Evolutionary conservation across 2,329 filamentous ascomycete species (phyloP), one percentile per base, ranked within the genome.

Genomic region (Ophiobolus disseminans): DNA sequence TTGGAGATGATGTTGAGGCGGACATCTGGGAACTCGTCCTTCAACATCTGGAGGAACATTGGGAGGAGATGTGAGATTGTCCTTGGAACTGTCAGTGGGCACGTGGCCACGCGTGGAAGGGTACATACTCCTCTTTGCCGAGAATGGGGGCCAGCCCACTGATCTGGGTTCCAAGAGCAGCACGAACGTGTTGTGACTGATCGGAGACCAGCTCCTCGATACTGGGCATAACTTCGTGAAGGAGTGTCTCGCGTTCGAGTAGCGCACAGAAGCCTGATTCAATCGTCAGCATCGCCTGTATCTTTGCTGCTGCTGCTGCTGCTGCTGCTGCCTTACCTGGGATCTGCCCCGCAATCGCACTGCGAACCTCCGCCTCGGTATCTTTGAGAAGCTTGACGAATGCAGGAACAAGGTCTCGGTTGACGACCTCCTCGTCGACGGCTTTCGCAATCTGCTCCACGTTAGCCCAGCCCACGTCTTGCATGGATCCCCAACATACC

Each of bases 1-100:
- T 99, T 99, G n/a, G 94, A 97, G 69, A 99, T 99, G 74, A 99
- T 99, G 78, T 99, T 96, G 50, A 99, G 86, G 55, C 94, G 89
- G 41, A 99, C 94, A 72, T 99, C 94, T 17, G 94, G 94, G 75
- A 97, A 97, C 71, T 99, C 94, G 68, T 99, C 94, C 82, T 97
- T 99, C 66, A 99, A 86, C 94, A 99, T 99, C 74, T 96, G 90
- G 44, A 99, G 82, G 76, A 99, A 97, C 93, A 99, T 99, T 44
- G 94, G 94, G 35, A 99, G 84, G 35, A 99, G 86, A 73, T 99
- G 94, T 63, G 94, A 88, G 61, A 96, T 97, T 22, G 94, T 99
- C 76, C 90, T 94, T 60, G 1, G 37, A 28, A 28, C 31, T 19
- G 53, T 69, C 41, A 64, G 53, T 42, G 42, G 17, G 58, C 59